phyloP scores from a whole-genome alignment of 1,284 basidiomycete genomes.

The Tremellales sp. region DNA sequence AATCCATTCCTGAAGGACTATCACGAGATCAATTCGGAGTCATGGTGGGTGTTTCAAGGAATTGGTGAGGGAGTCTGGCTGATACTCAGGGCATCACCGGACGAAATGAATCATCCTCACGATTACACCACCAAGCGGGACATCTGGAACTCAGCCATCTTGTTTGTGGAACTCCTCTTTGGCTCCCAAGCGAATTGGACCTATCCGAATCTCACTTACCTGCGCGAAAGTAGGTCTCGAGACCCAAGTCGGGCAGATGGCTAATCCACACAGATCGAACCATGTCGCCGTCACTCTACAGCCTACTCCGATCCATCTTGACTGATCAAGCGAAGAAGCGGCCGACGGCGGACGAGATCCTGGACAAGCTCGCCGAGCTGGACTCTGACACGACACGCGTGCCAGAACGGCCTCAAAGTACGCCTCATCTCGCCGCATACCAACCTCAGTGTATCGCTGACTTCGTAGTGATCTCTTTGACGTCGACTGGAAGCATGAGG shows the following conservation, averaged over 20 bases:
- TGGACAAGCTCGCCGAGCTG: constrained; percentile 20
- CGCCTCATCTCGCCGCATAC: neutral
- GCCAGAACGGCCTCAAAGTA: constrained; percentile 2
- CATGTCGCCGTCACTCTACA: neutral
- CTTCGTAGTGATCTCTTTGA: too few species aligned
- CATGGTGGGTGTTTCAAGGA: constrained; percentile 43
- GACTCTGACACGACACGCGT: constrained; percentile 1
- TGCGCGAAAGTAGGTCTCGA: constrained; percentile 33
- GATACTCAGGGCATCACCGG: constrained; percentile 36
- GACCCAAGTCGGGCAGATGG: neutral
- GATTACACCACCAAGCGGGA: constrained; percentile 43
- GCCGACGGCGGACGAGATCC: constrained; percentile 40
- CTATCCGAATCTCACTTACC: constrained; percentile 35
- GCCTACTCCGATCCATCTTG: neutral
- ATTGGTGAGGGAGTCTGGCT: too few species aligned
- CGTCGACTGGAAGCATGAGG: too few species aligned
- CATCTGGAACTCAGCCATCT: constrained; percentile 45
- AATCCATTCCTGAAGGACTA: constrained; percentile 42
- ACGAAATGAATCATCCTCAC: constrained; percentile 46
- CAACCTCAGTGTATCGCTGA: too few species aligned
- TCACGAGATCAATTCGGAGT: constrained; percentile 33
- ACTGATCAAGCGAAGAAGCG: constrained; percentile 28
- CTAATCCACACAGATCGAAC: neutral
- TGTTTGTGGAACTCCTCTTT: constrained; percentile 42
- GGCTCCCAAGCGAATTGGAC: constrained; percentile 34